These are phyloP conservation scores for Pestalotiopsis sp. DNA, from an alignment of 2,329 filamentous ascomycete species.

Conservation along the genomic window DNA sequence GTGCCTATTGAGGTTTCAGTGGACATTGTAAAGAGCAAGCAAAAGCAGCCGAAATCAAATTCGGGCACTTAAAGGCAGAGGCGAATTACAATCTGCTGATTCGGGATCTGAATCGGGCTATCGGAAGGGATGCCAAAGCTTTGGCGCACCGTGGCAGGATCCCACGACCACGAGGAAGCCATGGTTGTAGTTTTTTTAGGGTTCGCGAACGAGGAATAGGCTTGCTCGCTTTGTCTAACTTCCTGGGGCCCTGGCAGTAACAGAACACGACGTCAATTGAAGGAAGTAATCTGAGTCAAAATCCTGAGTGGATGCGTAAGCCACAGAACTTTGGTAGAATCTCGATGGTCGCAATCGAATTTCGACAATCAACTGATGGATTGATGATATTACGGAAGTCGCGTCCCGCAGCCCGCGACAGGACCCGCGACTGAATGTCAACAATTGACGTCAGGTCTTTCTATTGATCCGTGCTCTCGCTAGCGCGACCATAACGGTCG, in stretches of 20 bases:
- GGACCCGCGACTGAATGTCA: not conserved
- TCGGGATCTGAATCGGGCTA: constrained; percentile 1
- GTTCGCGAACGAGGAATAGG: not conserved
- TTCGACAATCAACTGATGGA: not conserved
- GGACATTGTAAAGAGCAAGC: not conserved
- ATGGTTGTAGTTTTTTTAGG: not conserved
- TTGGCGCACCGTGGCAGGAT: constrained; percentile 13
- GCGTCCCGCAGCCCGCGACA: not conserved
- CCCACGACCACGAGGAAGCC: constrained; percentile 16
- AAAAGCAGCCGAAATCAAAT: not conserved
- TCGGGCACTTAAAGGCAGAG: not conserved
- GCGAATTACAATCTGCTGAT: not conserved
- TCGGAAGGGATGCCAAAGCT: not conserved
- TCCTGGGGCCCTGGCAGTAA: not conserved
- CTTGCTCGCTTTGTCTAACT: not conserved
- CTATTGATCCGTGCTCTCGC: not conserved
- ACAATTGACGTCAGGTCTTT: not conserved
- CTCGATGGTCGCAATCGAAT: not conserved
- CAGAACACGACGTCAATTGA: not conserved
- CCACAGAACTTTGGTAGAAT: not conserved
- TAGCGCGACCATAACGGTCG: not conserved
- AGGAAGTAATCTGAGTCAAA: not conserved
- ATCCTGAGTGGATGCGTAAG: not conserved
- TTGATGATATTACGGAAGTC: not conserved
- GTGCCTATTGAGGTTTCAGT: not conserved